Conservation (phyloP, 805 yeast species). For the Pichia eremophila region DNA sequence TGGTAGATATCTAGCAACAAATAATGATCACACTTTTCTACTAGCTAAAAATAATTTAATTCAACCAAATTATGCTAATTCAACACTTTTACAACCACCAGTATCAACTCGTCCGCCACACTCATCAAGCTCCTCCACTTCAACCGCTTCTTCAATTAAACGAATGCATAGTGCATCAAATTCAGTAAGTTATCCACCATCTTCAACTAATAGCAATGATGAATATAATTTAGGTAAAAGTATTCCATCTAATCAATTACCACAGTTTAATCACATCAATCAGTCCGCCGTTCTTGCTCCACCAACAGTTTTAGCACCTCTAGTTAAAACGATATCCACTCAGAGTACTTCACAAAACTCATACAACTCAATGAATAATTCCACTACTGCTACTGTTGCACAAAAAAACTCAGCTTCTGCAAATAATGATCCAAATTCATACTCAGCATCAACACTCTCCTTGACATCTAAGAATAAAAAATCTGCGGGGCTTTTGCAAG, state of each 20-base stretch:
- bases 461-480: background rate
- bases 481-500: conserved; percentile 3
- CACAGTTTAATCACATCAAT: conserved; percentile 1
- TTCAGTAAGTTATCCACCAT: background rate
- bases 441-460: background rate
- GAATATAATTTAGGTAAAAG: background rate
- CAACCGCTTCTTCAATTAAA: background rate
- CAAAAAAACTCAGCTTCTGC: background rate
- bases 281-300: conserved; percentile 3
- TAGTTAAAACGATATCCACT: background rate
- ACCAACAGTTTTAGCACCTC: conserved; percentile 7
- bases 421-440: background rate
- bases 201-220: background rate
- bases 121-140: background rate
- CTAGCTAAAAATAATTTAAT: background rate
- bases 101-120: background rate
- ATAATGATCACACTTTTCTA: conserved; percentile 5
- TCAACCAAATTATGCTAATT: background rate
- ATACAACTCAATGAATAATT: background rate
- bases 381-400: too few species aligned
- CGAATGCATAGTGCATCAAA: conserved; percentile 1
- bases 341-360: background rate
- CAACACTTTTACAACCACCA: background rate
- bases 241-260: background rate
- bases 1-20: conserved; percentile 4